Evolutionary conservation across 1,139 yeast species (phyloP).

Genomic region (Yueomyces sp.): DNA sequence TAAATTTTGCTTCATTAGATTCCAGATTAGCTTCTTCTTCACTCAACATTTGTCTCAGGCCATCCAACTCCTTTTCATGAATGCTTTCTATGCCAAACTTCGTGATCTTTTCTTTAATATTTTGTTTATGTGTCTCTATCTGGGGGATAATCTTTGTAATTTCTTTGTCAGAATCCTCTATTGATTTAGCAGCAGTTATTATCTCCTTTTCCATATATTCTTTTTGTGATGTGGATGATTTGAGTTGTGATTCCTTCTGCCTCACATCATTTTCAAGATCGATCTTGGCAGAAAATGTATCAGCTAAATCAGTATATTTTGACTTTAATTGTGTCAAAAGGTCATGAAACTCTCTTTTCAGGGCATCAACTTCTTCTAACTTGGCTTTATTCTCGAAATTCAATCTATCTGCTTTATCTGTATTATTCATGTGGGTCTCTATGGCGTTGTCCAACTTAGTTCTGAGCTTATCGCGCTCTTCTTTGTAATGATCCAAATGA

Average conservation of each 20-base stretch:
- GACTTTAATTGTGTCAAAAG: conserved; percentile 18
- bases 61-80: conserved; percentile 1
- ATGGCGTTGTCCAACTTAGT: conserved; percentile 10
- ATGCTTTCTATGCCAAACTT: no score
- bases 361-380: conserved; percentile 28
- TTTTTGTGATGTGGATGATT: conserved; percentile 38
- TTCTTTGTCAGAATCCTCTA: conserved; percentile 37
- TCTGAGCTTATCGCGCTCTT: conserved; percentile 12
- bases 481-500: conserved; percentile 14
- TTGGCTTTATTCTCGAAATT: conserved; percentile 28
- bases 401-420: conserved; percentile 13
- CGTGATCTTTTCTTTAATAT: conserved; percentile 3
- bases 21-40: conserved; percentile 21
- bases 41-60: conserved; percentile 14
- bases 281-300: conserved; percentile 27
- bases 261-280: conserved; percentile 30
- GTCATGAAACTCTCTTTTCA: conserved; percentile 25
- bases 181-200: conserved; percentile 44
- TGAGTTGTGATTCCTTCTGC: conserved; percentile 28
- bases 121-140: conserved; percentile 8
- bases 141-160: conserved; percentile 26
- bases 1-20: conserved; percentile 7
- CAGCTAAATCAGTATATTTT: conserved; percentile 15
- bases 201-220: conserved; percentile 58
- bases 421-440: conserved; percentile 8